Evolutionary conservation across 306 rosid genomes (phyloP).

Genomic region (Arachis stenosperma): DNA sequence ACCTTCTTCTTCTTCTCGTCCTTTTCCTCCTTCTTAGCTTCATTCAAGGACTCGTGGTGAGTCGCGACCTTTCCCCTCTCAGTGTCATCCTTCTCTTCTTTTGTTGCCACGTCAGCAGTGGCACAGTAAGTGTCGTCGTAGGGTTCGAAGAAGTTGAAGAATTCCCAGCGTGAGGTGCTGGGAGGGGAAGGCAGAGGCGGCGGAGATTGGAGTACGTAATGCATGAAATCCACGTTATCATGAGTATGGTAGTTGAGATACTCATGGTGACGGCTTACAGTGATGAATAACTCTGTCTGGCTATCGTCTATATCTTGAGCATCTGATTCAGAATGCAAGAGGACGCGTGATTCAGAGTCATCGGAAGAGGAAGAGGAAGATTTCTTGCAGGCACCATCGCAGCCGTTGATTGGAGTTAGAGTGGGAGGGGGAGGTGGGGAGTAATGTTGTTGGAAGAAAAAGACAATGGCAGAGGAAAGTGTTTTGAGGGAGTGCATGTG

Average conservation of each 20-base stretch:
- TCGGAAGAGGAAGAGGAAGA: constrained; percentile 48
- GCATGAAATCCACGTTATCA: constrained; percentile 37
- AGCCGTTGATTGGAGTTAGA: background rate
- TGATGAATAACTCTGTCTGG: constrained; percentile 28
- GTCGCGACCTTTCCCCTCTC: background rate
- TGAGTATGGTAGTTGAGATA: constrained; percentile 32
- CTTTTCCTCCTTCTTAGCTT: background rate
- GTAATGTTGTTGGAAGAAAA: constrained; percentile 51
- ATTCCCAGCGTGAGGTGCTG: constrained; percentile 71
- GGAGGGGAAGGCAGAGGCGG: constrained; percentile 59
- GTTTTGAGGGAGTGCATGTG: constrained; percentile 67
- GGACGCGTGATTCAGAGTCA: constrained; percentile 38
- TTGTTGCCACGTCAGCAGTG: background rate
- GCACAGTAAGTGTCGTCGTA: constrained; percentile 46
- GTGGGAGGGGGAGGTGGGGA: background rate
- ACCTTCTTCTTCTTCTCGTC: background rate
- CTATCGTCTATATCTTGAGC: constrained; percentile 33
- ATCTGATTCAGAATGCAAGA: constrained; percentile 51
- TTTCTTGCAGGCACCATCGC: background rate
- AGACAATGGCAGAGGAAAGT: constrained; percentile 60
- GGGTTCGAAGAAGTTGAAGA: constrained; percentile 76
- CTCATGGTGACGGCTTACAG: constrained; percentile 24
- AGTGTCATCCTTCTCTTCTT: constrained; percentile 29
- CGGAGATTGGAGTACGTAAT: constrained; percentile 30
- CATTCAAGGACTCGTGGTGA: constrained; percentile 10